These are phyloP conservation scores for Actinidia chinensis DNA, from an alignment of 179 eudicot species.

Conservation along the genomic window DNA sequence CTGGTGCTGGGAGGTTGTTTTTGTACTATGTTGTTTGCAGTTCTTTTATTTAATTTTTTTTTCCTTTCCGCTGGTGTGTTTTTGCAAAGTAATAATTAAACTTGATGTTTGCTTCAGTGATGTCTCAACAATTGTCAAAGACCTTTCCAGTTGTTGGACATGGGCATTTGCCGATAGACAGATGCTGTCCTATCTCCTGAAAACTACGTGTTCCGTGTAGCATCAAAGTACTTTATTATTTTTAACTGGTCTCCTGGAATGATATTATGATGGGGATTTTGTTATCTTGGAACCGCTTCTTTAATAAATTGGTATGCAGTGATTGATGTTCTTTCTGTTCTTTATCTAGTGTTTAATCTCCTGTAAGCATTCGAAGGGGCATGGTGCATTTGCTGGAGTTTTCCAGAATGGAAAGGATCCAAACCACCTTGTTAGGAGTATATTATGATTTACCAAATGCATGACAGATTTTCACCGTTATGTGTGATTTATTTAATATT, in stretches of 20 bases:
- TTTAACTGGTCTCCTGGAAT: neutral
- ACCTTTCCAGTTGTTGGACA: constrained; percentile 81
- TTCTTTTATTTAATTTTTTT: too few relatives aligned
- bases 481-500: neutral
- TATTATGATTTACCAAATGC: constrained; percentile 18
- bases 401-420: constrained; percentile 94
- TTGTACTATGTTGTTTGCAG: neutral
- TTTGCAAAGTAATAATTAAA: constrained; percentile 15
- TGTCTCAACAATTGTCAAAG: constrained; percentile 61
- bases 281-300: constrained; percentile 7
- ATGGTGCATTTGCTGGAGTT: constrained; percentile 89
- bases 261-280: neutral
- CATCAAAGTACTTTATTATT: constrained; percentile 1
- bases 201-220: constrained; percentile 84
- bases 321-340: constrained; percentile 17
- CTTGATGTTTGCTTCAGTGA: constrained; percentile 49
- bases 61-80: neutral
- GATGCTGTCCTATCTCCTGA: constrained; percentile 74
- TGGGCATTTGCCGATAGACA: constrained; percentile 78
- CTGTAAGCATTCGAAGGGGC: constrained; percentile 78
- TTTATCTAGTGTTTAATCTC: constrained; percentile 7
- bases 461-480: constrained; percentile 1
- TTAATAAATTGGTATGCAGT: constrained; percentile 8
- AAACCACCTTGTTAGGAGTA: constrained; percentile 96
- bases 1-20: constrained; percentile 88